Base-by-base conservation (phyloP, 2,329 filamentous ascomycete species). In the Fusarium sarcochroum region DNA sequence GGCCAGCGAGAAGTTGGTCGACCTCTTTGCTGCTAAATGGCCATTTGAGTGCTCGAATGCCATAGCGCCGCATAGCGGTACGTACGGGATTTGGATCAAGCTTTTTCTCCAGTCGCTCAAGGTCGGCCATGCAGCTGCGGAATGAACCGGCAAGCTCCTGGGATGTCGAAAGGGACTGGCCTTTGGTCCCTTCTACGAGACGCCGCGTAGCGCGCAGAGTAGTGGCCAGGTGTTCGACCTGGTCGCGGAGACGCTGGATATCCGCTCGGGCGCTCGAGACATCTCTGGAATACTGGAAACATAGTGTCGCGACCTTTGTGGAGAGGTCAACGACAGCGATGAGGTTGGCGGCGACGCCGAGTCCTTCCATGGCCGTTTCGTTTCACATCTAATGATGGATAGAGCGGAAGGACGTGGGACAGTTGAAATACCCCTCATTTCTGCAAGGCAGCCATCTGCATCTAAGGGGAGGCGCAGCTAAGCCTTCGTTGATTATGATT, bases 21-120 rank as follows among this genome's bases (percentile, higher is more conserved):
- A 67, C 17, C 7, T 67, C 61, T 4, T 56, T 58, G 40, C 52
- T 61, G 2, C 57, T 30, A 6, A 65, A 67, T 2, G 61, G 64
- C 64, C 64, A 67, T 21, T 58, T 64, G 6, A 67, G 23, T 6
- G 52, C 52, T 25, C 61, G 64, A 27, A 64, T 1, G 1, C 59
- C 60, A 17, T 55, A 48, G 8, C 56, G 64, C 3, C 64, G 30
- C 56, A 61, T 67, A 2, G 5, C 41, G 13, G 35, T 41, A 5
- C 55, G 51, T 50, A 8, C 27, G 18, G 9, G 42, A 17, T 11
- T 46, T 47, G 25, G 45, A 2, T 35, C 23, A 1, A 65, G 60
- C 37, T 52, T 67, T 5, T 38, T 23, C 20, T 56, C 15, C 10
- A 51, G 3, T 23, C 18, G 7, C 10, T 18, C 11, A 41, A 57